A percentile compares a stretch with the other conserved stretches of the same genome.
Evolutionary conservation across 768 basidiomycete species (phyloP).

Genomic region (Pisolithus orientalis): DNA sequence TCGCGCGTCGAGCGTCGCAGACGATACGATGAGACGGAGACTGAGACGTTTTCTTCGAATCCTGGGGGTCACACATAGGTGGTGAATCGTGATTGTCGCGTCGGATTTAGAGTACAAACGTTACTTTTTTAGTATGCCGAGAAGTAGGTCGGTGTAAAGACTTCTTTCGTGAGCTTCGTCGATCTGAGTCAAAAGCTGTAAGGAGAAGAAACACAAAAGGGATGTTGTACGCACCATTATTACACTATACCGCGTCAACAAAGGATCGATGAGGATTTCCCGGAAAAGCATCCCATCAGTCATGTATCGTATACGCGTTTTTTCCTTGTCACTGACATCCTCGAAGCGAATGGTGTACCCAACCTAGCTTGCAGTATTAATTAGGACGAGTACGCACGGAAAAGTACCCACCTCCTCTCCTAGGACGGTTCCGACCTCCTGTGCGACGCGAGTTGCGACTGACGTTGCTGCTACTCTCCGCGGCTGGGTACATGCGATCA

Average conservation of each 20-base stretch:
- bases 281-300: slow-evolving; percentile 98
- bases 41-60: slow-evolving; percentile 89
- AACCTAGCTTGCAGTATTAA: slow-evolving; percentile 48
- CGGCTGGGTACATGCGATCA: slow-evolving; percentile 92
- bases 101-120: not conserved
- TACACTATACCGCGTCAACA: slow-evolving; percentile 88
- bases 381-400: not conserved
- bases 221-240: slow-evolving; percentile 68
- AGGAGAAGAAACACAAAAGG: not conserved
- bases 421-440: slow-evolving; percentile 83
- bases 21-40: slow-evolving; percentile 88
- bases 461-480: slow-evolving; percentile 92
- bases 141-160: slow-evolving; percentile 88
- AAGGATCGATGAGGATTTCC: slow-evolving; percentile 86
- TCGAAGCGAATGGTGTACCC: slow-evolving; percentile 98
- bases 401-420: slow-evolving; percentile 85
- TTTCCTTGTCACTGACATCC: slow-evolving; percentile 77
- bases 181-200: slow-evolving; percentile 43
- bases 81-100: no score
- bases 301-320: slow-evolving; percentile 90
- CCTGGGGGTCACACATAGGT: slow-evolving; percentile 33
- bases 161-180: slow-evolving; percentile 98
- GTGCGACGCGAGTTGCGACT: slow-evolving; percentile 84
- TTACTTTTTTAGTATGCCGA: slow-evolving; percentile 92
- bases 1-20: slow-evolving; percentile 91